phyloP scores from a whole-genome alignment of 2,329 filamentous ascomycete species.

The Penicillium sclerotigenum region DNA sequence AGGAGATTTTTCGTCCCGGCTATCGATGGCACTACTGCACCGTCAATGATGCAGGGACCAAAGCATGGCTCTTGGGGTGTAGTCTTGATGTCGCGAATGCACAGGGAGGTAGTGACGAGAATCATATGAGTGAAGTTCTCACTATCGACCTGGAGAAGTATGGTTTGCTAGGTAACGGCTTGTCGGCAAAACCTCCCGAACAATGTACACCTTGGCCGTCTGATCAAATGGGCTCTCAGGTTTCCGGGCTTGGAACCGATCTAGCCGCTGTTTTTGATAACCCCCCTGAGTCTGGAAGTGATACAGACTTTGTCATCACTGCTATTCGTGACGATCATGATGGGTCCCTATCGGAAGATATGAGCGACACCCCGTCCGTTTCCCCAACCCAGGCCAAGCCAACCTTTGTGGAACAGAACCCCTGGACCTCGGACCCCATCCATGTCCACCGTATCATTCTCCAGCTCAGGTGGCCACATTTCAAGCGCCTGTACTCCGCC shows the following conservation, averaged over 20 bases:
- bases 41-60: constrained; percentile 90
- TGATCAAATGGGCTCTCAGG: constrained; percentile 53
- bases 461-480: constrained; percentile 94
- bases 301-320: constrained; percentile 87
- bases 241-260: constrained; percentile 74
- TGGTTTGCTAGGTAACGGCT: constrained; percentile 79
- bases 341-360: constrained; percentile 51
- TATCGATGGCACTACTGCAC: constrained; percentile 99
- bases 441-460: constrained; percentile 94
- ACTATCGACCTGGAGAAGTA: constrained; percentile 90
- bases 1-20: constrained; percentile 86
- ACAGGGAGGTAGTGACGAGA: constrained; percentile 70
- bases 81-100: constrained; percentile 70
- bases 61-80: constrained; percentile 94
- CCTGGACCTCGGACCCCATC: constrained; percentile 71
- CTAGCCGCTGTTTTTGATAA: constrained; percentile 84
- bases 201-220: constrained; percentile 49
- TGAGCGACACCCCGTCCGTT: constrained; percentile 36
- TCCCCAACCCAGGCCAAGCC: constrained; percentile 29
- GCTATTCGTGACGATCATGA: constrained; percentile 68
- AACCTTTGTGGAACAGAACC: constrained; percentile 35
- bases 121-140: constrained; percentile 91
- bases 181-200: constrained; percentile 54
- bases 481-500: constrained; percentile 82
- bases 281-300: constrained; percentile 76